Conservation (phyloP, 139 green algal species). For the Asterochloris sp. region DNA sequence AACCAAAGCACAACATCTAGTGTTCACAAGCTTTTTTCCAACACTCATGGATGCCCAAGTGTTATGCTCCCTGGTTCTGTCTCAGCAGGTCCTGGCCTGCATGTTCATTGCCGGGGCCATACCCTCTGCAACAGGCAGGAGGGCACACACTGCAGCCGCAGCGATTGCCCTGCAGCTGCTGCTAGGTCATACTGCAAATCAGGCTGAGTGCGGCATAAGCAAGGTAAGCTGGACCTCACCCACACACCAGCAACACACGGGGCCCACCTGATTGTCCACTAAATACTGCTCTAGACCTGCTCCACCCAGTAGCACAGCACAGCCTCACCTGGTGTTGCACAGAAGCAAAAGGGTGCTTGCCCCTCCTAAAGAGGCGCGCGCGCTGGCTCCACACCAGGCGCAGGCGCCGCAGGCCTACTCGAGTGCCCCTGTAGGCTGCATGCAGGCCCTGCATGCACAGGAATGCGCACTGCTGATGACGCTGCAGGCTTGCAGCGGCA, state of each 20-base stretch:
- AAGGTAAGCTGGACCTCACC: too few relatives aligned
- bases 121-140: too few relatives aligned
- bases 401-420: background rate
- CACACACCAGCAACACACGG: too few relatives aligned
- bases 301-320: background rate
- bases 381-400: background rate
- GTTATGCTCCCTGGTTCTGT: background rate
- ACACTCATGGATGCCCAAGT: background rate
- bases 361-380: background rate
- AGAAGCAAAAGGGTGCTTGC: background rate
- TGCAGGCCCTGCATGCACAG: conserved; percentile 8
- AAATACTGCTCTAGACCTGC: background rate
- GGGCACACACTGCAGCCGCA: too few relatives aligned
- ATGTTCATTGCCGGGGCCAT: background rate
- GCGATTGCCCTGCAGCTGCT: too few relatives aligned
- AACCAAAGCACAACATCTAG: background rate
- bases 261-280: background rate
- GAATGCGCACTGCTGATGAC: background rate
- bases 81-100: background rate
- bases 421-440: background rate
- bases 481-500: background rate
- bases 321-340: background rate
- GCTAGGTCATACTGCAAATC: background rate
- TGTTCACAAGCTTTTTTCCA: too few relatives aligned
- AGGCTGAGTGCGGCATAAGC: too few relatives aligned